Evolutionary conservation across 768 basidiomycete genomes (phyloP).

Genomic region (Boletus rubroflammeus): DNA sequence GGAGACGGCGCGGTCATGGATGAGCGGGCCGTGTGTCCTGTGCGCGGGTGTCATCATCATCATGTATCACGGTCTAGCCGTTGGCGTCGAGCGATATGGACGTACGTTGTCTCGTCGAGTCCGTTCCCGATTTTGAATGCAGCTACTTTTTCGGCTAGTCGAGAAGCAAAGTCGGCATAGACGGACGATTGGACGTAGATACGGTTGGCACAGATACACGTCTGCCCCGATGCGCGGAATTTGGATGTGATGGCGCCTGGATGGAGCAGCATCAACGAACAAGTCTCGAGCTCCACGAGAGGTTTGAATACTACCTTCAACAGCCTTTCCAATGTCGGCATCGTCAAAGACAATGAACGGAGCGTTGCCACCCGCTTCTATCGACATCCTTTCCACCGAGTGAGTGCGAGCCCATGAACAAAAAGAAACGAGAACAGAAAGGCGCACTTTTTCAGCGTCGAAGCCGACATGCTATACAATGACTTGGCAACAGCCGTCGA

Average conservation of each 20-base stretch:
- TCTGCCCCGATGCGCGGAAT: constrained; percentile 80
- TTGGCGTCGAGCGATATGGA: background rate
- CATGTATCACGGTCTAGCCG: background rate
- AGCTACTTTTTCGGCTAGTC: constrained; percentile 79
- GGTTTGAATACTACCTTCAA: constrained; percentile 52
- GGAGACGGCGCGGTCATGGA: constrained; percentile 78
- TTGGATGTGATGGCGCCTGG: constrained; percentile 72
- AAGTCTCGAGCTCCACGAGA: background rate
- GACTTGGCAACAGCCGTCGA: constrained; percentile 79
- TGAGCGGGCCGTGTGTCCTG: constrained; percentile 93
- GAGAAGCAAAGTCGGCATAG: constrained; percentile 89
- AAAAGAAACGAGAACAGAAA: background rate
- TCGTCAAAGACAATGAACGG: constrained; percentile 98
- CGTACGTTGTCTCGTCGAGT: constrained; percentile 71
- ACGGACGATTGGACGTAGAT: constrained; percentile 90
- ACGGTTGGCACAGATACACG: constrained; percentile 84
- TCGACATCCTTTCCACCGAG: constrained; percentile 44
- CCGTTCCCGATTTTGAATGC: constrained; percentile 88
- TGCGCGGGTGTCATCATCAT: background rate
- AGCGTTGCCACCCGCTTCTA: constrained; percentile 93
- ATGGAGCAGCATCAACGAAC: constrained; percentile 1
- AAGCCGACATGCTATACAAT: constrained; percentile 67
- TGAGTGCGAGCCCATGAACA: background rate
- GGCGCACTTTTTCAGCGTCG: constrained; percentile 77
- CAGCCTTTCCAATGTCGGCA: constrained; percentile 88